Percentiles rank a stretch among this genome's conserved stretches.
Conservation (phyloP, 495 filamentous ascomycete genomes). For the Extremus antarcticus region DNA sequence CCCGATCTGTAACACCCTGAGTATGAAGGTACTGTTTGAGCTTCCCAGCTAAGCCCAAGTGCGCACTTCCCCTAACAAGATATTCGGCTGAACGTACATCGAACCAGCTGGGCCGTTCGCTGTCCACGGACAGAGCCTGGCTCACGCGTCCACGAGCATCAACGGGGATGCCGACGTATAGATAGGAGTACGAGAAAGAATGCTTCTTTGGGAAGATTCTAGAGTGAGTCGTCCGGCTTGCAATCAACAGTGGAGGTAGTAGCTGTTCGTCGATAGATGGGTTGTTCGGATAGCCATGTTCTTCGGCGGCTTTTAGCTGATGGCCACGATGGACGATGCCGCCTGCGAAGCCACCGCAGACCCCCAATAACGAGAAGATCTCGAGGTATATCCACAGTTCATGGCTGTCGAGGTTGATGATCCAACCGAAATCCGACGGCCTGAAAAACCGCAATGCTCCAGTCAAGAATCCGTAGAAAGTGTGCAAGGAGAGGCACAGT, state of each 20-base stretch:
- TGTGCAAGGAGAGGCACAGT: constrained; percentile 2
- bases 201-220: constrained; percentile 53
- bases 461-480: constrained; percentile 1
- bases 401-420: not conserved
- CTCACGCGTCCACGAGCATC: constrained; percentile 44
- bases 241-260: constrained; percentile 33
- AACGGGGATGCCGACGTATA: constrained; percentile 56
- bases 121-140: constrained; percentile 44
- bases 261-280: constrained; percentile 18
- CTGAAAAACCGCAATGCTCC: constrained; percentile 8
- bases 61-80: constrained; percentile 39
- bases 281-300: not conserved
- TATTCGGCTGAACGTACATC: constrained; percentile 49
- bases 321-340: constrained; percentile 14
- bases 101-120: constrained; percentile 39
- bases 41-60: constrained; percentile 44
- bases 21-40: constrained; percentile 45
- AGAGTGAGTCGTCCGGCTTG: constrained; percentile 49
- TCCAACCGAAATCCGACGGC: not conserved
- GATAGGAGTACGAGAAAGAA: constrained; percentile 54
- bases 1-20: constrained; percentile 30
- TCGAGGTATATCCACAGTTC: constrained; percentile 7
- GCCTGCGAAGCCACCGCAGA: constrained; percentile 12
- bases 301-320: not conserved
- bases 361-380: constrained; percentile 13